phyloP scores from a whole-genome alignment of 345 rosid genomes.

The Fremontodendron californicum region DNA sequence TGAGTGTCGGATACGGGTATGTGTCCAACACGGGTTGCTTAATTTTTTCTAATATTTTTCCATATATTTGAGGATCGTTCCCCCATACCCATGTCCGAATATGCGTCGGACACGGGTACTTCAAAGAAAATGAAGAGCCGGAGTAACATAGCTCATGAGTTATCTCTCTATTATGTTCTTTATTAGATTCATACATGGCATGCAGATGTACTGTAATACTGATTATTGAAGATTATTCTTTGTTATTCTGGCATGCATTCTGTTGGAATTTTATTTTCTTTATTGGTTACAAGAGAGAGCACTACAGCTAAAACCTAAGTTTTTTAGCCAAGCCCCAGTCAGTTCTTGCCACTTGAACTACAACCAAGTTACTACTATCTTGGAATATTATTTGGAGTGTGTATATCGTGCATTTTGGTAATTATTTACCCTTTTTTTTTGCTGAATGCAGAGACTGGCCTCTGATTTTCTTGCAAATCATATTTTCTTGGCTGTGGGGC shows the following conservation, averaged over 20 bases:
- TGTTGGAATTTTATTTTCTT: neutral
- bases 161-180: neutral
- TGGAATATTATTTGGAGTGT: neutral
- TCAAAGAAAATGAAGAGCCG: no score
- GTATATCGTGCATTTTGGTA: neutral
- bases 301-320: neutral
- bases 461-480: constrained; percentile 23
- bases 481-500: no score
- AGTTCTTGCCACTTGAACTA: neutral
- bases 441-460: constrained; percentile 35
- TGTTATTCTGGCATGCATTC: neutral
- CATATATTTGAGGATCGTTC: no score
- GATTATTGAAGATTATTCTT: neutral
- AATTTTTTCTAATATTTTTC: no score
- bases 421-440: neutral
- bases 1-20: no score
- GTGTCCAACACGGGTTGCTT: no score
- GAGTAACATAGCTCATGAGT: no score
- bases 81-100: no score
- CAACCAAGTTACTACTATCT: neutral
- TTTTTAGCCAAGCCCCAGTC: neutral
- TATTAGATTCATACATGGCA: no score
- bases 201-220: neutral
- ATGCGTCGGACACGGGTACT: no score
- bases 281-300: neutral